Conservation (phyloP, 805 yeast species). For the Candida glaebosa region DNA sequence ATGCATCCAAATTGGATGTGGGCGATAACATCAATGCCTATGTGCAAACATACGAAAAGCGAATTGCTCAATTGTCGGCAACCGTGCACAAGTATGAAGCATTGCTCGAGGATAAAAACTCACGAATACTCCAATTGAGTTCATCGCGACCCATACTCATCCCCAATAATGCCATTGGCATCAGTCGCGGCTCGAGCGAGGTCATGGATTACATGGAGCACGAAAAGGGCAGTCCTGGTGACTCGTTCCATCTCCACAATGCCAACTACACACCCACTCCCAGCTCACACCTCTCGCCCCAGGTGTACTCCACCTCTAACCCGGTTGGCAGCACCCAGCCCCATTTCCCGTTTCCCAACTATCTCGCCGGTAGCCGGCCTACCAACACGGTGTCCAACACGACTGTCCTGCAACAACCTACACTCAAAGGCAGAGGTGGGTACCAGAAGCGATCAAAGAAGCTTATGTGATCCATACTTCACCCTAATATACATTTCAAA, state of each 20-base stretch:
- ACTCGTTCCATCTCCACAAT: constrained; percentile 2
- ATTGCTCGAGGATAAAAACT: constrained; percentile 34
- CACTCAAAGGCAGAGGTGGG: constrained; percentile 42
- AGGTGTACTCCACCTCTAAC: constrained; percentile 1
- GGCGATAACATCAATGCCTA: constrained; percentile 21
- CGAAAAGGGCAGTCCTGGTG: constrained; percentile 1
- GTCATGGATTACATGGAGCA: background rate
- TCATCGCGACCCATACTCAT: constrained; percentile 38
- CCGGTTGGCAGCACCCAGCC: constrained; percentile 5
- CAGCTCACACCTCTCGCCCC: constrained; percentile 6
- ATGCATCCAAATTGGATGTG: constrained; percentile 22
- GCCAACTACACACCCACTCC: background rate
- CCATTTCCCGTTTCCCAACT: constrained; percentile 6
- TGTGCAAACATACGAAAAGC: constrained; percentile 28
- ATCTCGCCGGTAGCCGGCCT: constrained; percentile 2
- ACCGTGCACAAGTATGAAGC: constrained; percentile 30
- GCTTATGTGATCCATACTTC: constrained; percentile 20
- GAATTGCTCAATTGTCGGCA: constrained; percentile 30
- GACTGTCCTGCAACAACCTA: constrained; percentile 22
- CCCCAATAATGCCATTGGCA: constrained; percentile 16
- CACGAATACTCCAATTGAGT: constrained; percentile 30
- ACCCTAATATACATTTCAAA: too few species aligned
- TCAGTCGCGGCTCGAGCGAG: constrained; percentile 7
- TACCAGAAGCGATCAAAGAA: constrained; percentile 41
- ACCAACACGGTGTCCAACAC: constrained; percentile 5